These are phyloP conservation scores for Aspergillus chevalieri DNA, from an alignment of 2,329 filamentous ascomycete genomes.

Conservation along the genomic window DNA sequence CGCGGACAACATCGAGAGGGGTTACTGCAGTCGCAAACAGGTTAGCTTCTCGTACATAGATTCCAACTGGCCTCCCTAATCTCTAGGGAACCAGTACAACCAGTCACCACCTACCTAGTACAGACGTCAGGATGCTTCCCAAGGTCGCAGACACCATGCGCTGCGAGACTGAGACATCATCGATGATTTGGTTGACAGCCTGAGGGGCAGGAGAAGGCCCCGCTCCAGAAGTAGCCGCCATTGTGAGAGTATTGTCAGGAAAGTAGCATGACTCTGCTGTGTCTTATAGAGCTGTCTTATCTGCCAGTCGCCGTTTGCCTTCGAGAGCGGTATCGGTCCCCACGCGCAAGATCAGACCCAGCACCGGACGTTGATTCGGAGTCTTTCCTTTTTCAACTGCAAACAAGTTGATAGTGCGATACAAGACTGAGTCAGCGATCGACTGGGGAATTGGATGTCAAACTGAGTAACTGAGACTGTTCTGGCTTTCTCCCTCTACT, in stretches of 20 bases:
- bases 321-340: constrained; percentile 18
- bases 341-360: constrained; percentile 15
- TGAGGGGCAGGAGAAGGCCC: constrained; percentile 13
- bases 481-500: no score
- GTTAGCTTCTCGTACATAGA: neutral
- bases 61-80: no score
- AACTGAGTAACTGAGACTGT: no score
- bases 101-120: constrained; percentile 62
- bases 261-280: constrained; percentile 24
- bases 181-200: constrained; percentile 12
- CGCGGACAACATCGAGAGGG: constrained; percentile 91
- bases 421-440: neutral
- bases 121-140: constrained; percentile 81
- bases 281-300: constrained; percentile 5
- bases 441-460: neutral
- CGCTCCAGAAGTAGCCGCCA: constrained; percentile 26
- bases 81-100: neutral
- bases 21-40: constrained; percentile 58
- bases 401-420: neutral
- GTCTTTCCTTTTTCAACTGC: neutral
- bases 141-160: constrained; percentile 93
- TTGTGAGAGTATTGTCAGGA: constrained; percentile 29
- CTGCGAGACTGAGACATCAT: constrained; percentile 70
- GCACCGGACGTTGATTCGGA: constrained; percentile 23
- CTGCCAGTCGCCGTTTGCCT: neutral